These are phyloP conservation scores for Rhynchospora pubera DNA, from an alignment of 176 grass and related monocot genomes.

Conservation along the genomic window DNA sequence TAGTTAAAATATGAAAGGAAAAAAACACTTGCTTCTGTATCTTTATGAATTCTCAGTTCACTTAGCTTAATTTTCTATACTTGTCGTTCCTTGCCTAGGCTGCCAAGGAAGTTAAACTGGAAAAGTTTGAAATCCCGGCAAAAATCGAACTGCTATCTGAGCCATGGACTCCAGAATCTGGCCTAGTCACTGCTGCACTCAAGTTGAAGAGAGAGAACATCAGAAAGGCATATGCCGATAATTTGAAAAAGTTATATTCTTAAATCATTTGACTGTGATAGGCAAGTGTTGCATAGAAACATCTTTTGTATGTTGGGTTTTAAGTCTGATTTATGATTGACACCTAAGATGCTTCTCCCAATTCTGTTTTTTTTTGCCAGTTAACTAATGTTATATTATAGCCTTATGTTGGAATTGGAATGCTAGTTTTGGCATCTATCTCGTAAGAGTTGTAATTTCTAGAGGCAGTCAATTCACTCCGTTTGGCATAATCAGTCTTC, in stretches of 20 bases:
- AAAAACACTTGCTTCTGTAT: not conserved
- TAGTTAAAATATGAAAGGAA: not conserved
- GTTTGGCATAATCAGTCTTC: not conserved
- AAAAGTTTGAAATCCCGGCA: conserved; percentile 86
- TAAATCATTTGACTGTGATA: conserved; percentile 20
- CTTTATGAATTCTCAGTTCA: not conserved
- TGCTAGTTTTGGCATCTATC: not conserved
- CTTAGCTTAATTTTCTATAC: not conserved
- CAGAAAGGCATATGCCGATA: conserved; percentile 52
- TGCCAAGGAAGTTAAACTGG: conserved; percentile 51
- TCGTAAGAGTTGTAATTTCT: not conserved
- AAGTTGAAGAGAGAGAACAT: conserved; percentile 90
- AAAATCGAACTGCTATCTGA: conserved; percentile 69
- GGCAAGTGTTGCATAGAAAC: conserved; percentile 5
- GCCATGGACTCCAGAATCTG: conserved; percentile 78
- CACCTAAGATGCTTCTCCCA: not conserved
- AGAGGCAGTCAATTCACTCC: not conserved
- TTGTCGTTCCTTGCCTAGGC: conserved; percentile 30
- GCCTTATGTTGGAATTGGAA: not conserved
- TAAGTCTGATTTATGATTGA: not conserved
- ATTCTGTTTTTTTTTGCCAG: not conserved
- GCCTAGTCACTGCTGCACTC: conserved; percentile 78
- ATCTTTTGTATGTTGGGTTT: not conserved
- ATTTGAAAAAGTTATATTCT: conserved; percentile 50
- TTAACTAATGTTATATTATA: not conserved